A percentile compares a stretch with the other conserved stretches of the same genome.
Conservation (phyloP, 2,329 filamentous ascomycete species). For the Alternaria sp. region DNA sequence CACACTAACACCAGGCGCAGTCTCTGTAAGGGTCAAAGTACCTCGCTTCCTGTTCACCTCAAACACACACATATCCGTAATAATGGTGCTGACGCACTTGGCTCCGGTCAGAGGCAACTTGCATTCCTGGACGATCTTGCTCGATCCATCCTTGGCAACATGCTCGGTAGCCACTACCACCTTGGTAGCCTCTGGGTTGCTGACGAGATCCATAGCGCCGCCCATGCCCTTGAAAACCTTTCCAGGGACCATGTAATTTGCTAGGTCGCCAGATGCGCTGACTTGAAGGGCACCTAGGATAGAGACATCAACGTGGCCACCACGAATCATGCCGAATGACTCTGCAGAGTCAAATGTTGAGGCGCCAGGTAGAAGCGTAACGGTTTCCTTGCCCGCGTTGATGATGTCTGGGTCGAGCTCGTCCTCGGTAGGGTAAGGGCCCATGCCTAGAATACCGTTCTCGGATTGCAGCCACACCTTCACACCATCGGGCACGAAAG, state of each 20-base stretch:
- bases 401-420: slow-evolving; percentile 86
- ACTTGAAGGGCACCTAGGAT: slow-evolving; percentile 94
- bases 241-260: slow-evolving; percentile 92
- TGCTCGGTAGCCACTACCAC: slow-evolving; percentile 95
- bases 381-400: slow-evolving; percentile 93
- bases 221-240: slow-evolving; percentile 90
- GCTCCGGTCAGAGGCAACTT: slow-evolving; percentile 50
- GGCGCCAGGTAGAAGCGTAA: slow-evolving; percentile 82
- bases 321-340: slow-evolving; percentile 92
- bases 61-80: slow-evolving; percentile 54
- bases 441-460: slow-evolving; percentile 58
- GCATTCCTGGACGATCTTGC: slow-evolving; percentile 83
- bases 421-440: slow-evolving; percentile 64
- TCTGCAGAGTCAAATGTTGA: slow-evolving; percentile 86
- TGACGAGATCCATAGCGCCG: slow-evolving; percentile 90
- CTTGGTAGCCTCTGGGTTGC: slow-evolving; percentile 82
- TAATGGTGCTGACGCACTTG: slow-evolving; percentile 50
- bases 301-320: slow-evolving; percentile 84
- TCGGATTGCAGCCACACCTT: slow-evolving; percentile 71
- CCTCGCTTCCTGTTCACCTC: slow-evolving; percentile 76
- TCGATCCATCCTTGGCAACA: slow-evolving; percentile 88
- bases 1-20: slow-evolving; percentile 85
- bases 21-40: slow-evolving; percentile 76
- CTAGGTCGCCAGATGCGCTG: slow-evolving; percentile 78
- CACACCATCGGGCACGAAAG: slow-evolving; percentile 67